phyloP scores from a whole-genome alignment of 495 filamentous ascomycete genomes.

The Penicillium chermesinum region DNA sequence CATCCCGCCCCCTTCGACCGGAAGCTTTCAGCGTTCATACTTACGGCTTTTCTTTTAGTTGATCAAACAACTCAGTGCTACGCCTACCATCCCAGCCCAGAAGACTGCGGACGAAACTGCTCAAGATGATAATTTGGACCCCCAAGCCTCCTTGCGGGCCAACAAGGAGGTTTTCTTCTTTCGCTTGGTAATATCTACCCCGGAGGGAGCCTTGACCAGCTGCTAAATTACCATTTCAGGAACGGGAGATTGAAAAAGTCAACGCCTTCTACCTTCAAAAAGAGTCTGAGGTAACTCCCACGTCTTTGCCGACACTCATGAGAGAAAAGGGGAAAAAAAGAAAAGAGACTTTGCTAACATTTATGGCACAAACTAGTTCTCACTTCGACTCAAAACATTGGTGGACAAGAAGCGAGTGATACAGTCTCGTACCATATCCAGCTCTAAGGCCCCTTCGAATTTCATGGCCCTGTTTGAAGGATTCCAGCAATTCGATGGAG shows the following conservation, averaged over 20 bases:
- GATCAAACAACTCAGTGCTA: conserved; percentile 94
- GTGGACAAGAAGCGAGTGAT: conserved; percentile 90
- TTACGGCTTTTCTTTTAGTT: conserved; percentile 54
- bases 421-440: conserved; percentile 65
- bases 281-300: conserved; percentile 92
- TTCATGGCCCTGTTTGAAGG: conserved; percentile 93
- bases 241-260: conserved; percentile 96
- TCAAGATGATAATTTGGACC: conserved; percentile 50
- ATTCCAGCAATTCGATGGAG: conserved; percentile 92
- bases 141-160: conserved; percentile 88
- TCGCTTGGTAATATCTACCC: conserved; percentile 61
- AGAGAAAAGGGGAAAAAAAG: too few relatives aligned
- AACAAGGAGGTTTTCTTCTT: conserved; percentile 99
- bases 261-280: conserved; percentile 97
- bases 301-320: too few relatives aligned
- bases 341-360: conserved; percentile 13
- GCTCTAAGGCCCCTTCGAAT: conserved; percentile 81
- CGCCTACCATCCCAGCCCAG: conserved; percentile 72
- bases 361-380: conserved; percentile 55
- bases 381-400: conserved; percentile 82
- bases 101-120: conserved; percentile 51
- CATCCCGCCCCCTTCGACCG: background rate
- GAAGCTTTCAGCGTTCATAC: background rate
- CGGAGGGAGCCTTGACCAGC: background rate
- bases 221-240: conserved; percentile 45